Evolutionary conservation across 192 early-diverging fungal genomes (phyloP).

Genomic region (Mycoemilia scoparia): DNA sequence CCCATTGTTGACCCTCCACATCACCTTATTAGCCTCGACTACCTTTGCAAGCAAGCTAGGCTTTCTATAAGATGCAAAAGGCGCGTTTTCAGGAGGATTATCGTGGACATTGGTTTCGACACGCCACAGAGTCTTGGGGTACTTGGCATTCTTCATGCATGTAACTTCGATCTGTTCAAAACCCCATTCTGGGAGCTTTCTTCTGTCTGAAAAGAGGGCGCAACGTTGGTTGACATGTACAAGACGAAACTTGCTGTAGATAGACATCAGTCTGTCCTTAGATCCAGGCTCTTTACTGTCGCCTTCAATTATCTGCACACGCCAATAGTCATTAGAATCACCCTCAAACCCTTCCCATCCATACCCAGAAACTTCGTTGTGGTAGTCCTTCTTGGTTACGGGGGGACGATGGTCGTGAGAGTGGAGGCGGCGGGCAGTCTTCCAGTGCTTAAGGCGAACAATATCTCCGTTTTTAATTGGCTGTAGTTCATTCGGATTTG

Average conservation of each 20-base stretch:
- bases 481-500: conserved; percentile 13
- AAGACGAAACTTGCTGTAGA: conserved; percentile 51
- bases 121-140: conserved; percentile 56
- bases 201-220: conserved; percentile 61
- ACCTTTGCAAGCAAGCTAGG: conserved; percentile 74
- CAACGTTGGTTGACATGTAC: conserved; percentile 57
- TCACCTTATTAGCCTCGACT: conserved; percentile 68
- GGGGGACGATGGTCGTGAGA: conserved; percentile 53
- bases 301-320: conserved; percentile 50
- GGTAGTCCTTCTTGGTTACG: conserved; percentile 47
- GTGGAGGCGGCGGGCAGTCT: conserved; percentile 45
- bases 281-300: conserved; percentile 29
- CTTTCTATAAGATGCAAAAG: conserved; percentile 36
- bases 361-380: conserved; percentile 56
- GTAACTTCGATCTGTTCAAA: conserved; percentile 84
- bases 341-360: conserved; percentile 55
- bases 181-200: conserved; percentile 79
- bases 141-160: conserved; percentile 64
- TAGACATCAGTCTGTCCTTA: conserved; percentile 35
- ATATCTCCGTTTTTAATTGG: conserved; percentile 52
- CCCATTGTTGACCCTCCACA: conserved; percentile 76
- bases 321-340: conserved; percentile 87
- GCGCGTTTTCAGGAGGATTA: conserved; percentile 35
- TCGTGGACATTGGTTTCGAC: conserved; percentile 47
- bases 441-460: conserved; percentile 53